Conservation (phyloP, 257 asterid genomes). For the Solanum medicagineum region DNA sequence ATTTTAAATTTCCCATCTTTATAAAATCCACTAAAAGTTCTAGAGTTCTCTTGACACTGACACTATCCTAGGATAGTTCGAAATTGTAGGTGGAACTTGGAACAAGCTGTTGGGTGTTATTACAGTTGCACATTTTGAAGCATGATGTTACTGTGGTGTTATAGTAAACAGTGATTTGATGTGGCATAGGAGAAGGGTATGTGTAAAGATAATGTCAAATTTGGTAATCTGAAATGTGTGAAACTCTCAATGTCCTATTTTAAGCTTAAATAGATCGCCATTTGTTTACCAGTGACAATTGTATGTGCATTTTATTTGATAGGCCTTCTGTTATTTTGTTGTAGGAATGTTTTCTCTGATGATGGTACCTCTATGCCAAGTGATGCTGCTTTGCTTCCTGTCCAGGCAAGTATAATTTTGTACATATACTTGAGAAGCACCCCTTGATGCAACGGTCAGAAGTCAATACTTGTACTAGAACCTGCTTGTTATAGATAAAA, state of each 20-base stretch:
- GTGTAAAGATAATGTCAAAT: background rate
- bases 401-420: conserved; percentile 53
- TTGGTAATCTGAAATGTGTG: background rate
- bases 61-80: background rate
- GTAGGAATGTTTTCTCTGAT: conserved; percentile 79
- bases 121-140: background rate
- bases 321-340: background rate
- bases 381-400: conserved; percentile 55
- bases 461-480: background rate
- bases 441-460: background rate
- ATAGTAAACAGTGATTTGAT: background rate
- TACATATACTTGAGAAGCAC: background rate
- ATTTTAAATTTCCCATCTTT: background rate
- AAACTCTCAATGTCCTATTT: background rate
- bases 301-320: background rate
- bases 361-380: conserved; percentile 53
- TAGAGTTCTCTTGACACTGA: background rate
- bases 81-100: background rate
- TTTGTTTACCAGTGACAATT: background rate
- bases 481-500: background rate
- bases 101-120: background rate
- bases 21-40: background rate
- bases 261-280: background rate
- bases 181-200: background rate
- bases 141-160: background rate